Evolutionary conservation across 2,329 filamentous ascomycete genomes (phyloP), one percentile per base, ranked within the genome.

Genomic region (Kalmusia sp.): DNA sequence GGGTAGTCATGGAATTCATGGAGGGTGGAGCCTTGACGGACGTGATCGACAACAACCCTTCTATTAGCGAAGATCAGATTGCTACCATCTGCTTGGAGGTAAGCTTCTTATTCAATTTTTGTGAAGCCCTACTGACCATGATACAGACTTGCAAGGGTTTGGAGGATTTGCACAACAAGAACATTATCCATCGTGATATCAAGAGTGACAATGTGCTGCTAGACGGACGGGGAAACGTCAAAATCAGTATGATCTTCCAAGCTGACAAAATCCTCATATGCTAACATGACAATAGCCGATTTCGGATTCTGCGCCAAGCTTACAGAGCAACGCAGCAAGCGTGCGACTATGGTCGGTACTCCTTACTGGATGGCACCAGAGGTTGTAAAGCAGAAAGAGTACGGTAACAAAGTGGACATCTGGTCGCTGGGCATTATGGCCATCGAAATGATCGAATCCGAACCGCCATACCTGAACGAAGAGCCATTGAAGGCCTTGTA

Each of bases 1-100:
- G 95, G 95, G 92, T 99, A 9, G 93, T 99, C 47, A 96, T 99
- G 95, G 95, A 99, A 79, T 99, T 93, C 70, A 99, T 99, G 95
- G 95, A 99, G 78, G 95, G 95, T 67, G 95, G 95, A 78, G 91
- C 95, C 57, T 80, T 99, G 74, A 99, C 95, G 1, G 95, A 99
- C 80, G 92, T 99, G 55, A 99, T 99, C 77, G 95, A 99, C 77
- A 97, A 98, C 79, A 99, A 98, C 76, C 85, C 89, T 2, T 87
- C 88, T 52, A 97, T 99, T 65, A 92, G 90, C 4, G 95, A 99
- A 76, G 92, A 97, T 72, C 95, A 99, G 75, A 99, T 99, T 69
- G 92, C 95, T 8, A 97, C 93, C 4, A 98, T 99, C 62, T 98
- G 93, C 76, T 85, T 90, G 46, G 95, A 99, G 89, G 93, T 96